These are phyloP conservation scores for Aspergillus floridensis DNA, from an alignment of 2,329 filamentous ascomycete genomes.

Conservation along the genomic window DNA sequence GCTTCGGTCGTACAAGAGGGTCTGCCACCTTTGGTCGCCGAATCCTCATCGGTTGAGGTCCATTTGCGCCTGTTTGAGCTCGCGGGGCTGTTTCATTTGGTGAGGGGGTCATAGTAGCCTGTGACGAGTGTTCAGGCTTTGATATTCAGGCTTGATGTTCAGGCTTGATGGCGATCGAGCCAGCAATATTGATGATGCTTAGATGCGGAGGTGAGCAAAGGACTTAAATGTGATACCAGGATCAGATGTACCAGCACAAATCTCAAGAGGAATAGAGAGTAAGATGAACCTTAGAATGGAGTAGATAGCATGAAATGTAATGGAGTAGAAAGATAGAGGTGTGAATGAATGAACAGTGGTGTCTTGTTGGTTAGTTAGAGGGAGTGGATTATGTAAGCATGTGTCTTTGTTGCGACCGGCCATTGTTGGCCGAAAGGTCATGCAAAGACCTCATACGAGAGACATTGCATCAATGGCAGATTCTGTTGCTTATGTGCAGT, in stretches of 20 bases:
- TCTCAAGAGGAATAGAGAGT: too few species aligned
- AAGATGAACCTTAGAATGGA: not conserved
- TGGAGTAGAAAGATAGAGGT: not conserved
- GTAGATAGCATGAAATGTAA: not conserved
- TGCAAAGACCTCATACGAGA: too few species aligned
- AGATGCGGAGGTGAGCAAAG: too few species aligned
- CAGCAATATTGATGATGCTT: not conserved
- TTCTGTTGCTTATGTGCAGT: too few species aligned
- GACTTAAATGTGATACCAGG: too few species aligned
- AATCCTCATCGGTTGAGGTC: constrained; percentile 43
- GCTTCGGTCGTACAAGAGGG: constrained; percentile 64
- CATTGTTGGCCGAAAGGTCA: not conserved
- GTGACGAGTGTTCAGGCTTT: not conserved
- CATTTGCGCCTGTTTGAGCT: constrained; percentile 49
- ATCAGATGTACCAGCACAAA: too few species aligned
- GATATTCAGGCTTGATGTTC: too few species aligned
- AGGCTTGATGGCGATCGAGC: not conserved
- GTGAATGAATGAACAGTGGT: too few species aligned
- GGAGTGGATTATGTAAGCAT: not conserved
- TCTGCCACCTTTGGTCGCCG: constrained; percentile 56
- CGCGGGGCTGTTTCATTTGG: constrained; percentile 47
- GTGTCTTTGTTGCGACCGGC: not conserved
- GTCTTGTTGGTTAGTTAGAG: too few species aligned
- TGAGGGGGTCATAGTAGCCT: constrained; percentile 35
- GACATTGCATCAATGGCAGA: too few species aligned